These are phyloP conservation scores for Brassica incana DNA, from an alignment of 345 rosid species.

Conservation along the genomic window DNA sequence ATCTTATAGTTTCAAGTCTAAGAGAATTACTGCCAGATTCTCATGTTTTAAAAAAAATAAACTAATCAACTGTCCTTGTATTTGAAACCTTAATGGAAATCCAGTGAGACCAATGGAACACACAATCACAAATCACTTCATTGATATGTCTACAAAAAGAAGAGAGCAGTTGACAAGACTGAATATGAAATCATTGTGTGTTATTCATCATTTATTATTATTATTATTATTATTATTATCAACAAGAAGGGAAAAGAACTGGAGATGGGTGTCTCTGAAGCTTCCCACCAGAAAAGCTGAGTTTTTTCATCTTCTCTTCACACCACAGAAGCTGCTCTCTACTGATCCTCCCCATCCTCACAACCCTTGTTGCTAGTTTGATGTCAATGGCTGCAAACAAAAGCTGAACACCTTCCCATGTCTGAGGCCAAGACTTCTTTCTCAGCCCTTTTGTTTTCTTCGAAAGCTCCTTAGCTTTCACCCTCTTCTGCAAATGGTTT, in stretches of 20 bases:
- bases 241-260: slow-evolving; percentile 76
- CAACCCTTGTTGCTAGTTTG: slow-evolving; percentile 63
- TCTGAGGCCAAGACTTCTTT: slow-evolving; percentile 81
- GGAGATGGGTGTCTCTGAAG: slow-evolving; percentile 81
- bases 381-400: slow-evolving; percentile 69
- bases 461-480: slow-evolving; percentile 64
- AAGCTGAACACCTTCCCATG: slow-evolving; percentile 59
- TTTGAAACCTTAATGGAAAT: slow-evolving; percentile 3
- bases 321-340: slow-evolving; percentile 92
- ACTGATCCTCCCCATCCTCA: slow-evolving; percentile 67
- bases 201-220: slow-evolving; percentile 14
- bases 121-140: slow-evolving; percentile 15
- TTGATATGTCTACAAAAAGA: not conserved
- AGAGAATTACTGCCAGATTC: too few relatives aligned
- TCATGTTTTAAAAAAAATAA: too few relatives aligned
- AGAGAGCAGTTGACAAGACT: not conserved
- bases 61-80: not conserved
- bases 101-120: slow-evolving; percentile 16
- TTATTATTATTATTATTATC: not conserved
- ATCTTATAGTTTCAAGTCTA: not conserved
- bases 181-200: slow-evolving; percentile 7
- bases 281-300: slow-evolving; percentile 58
- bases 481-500: slow-evolving; percentile 55
- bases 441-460: slow-evolving; percentile 75
- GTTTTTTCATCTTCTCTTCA: slow-evolving; percentile 89